These are phyloP conservation scores for Orbilia quercus DNA, from an alignment of 2,329 filamentous ascomycete genomes.

Conservation along the genomic window DNA sequence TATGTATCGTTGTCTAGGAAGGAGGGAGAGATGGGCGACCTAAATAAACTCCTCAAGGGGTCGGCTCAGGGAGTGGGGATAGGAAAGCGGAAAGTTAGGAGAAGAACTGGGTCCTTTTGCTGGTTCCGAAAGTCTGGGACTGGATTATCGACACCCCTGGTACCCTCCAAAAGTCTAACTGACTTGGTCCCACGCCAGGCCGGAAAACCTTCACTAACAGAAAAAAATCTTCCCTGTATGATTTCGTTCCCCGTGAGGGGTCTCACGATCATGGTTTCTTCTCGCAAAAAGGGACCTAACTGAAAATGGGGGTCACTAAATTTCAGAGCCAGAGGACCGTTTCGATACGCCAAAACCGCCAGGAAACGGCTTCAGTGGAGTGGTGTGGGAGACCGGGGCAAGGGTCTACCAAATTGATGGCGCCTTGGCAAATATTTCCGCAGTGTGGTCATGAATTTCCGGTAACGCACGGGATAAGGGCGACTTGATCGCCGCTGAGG, in stretches of 20 bases:
- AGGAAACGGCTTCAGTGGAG: slow-evolving; percentile 50
- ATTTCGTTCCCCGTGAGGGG: slow-evolving; percentile 39
- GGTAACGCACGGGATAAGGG: slow-evolving; percentile 51
- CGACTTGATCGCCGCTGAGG: slow-evolving; percentile 24
- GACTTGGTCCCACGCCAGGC: slow-evolving; percentile 30
- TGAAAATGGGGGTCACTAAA: slow-evolving; percentile 47
- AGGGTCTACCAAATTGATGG: slow-evolving; percentile 56
- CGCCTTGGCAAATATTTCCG: slow-evolving; percentile 44
- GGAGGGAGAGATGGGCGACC: slow-evolving; percentile 20
- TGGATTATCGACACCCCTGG: slow-evolving; percentile 52
- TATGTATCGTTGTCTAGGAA: slow-evolving; percentile 46
- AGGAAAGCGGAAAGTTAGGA: slow-evolving; percentile 45
- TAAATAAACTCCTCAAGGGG: slow-evolving; percentile 50
- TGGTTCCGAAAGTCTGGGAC: slow-evolving; percentile 55
- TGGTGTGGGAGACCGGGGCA: slow-evolving; percentile 54
- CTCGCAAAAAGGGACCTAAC: slow-evolving; percentile 14
- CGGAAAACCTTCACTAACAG: slow-evolving; percentile 23
- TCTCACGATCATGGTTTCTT: slow-evolving; percentile 19
- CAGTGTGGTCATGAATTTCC: slow-evolving; percentile 48
- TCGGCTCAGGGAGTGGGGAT: slow-evolving; percentile 33
- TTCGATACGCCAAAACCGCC: slow-evolving; percentile 43
- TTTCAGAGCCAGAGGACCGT: slow-evolving; percentile 48
- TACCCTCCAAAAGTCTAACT: slow-evolving; percentile 41
- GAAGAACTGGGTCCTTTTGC: slow-evolving; percentile 40
- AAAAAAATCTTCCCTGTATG: slow-evolving; percentile 47